Percentiles rank a stretch among this genome's conserved stretches.
phyloP scores from a whole-genome alignment of 2,329 filamentous ascomycete species.

The Hymenoscyphus linearis region DNA sequence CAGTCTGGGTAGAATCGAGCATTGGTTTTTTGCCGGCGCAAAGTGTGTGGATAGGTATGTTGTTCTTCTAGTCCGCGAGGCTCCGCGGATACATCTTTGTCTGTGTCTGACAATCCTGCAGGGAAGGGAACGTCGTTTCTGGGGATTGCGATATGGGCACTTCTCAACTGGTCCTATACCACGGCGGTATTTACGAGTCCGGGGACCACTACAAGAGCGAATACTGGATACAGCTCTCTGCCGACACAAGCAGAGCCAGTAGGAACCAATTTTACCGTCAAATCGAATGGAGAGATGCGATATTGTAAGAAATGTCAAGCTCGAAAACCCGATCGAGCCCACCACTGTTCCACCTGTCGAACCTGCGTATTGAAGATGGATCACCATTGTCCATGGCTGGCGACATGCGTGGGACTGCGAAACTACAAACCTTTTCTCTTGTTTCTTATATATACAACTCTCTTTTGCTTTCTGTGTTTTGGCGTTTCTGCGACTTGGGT shows the following conservation, averaged over 20 bases:
- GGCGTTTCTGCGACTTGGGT: slow-evolving; percentile 75
- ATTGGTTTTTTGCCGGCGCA: slow-evolving; percentile 57
- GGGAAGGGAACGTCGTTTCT: slow-evolving; percentile 53
- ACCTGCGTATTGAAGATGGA: slow-evolving; percentile 99
- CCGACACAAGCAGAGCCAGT: slow-evolving; percentile 61
- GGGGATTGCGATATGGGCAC: slow-evolving; percentile 65
- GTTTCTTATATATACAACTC: slow-evolving; percentile 81
- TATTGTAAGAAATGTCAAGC: slow-evolving; percentile 98
- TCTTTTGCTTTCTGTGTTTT: slow-evolving; percentile 82
- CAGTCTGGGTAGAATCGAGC: slow-evolving; percentile 75
- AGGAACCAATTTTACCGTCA: slow-evolving; percentile 81
- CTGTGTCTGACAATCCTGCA: slow-evolving; percentile 30
- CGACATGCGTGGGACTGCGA: slow-evolving; percentile 85
- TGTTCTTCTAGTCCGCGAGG: neutral
- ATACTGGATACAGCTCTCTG: slow-evolving; percentile 70
- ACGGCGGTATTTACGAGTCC: slow-evolving; percentile 90
- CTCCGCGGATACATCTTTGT: neutral
- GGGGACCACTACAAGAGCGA: slow-evolving; percentile 58
- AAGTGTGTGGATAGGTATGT: slow-evolving; percentile 53
- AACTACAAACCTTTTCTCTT: slow-evolving; percentile 96
- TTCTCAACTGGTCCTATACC: slow-evolving; percentile 87
- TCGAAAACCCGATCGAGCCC: slow-evolving; percentile 88
- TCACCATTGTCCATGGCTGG: slow-evolving; percentile 97
- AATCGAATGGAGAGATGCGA: slow-evolving; percentile 76
- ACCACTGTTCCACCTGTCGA: slow-evolving; percentile 93